phyloP scores from a whole-genome alignment of 768 basidiomycete genomes.

The Tephrocybe rancida region DNA sequence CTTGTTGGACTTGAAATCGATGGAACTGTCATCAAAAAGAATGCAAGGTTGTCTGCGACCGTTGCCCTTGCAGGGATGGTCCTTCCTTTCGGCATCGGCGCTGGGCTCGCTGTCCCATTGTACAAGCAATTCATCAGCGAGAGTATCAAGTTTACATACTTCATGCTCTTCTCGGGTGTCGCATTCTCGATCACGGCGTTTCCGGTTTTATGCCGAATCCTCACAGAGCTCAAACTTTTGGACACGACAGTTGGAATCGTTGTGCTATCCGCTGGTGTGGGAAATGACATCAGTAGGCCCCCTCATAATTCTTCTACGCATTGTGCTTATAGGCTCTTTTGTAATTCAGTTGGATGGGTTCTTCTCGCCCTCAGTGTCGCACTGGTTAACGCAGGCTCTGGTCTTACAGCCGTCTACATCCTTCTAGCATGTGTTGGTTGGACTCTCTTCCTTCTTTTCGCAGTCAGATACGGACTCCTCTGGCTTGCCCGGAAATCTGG shows the following conservation, averaged over 20 bases:
- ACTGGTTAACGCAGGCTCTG: slow-evolving; percentile 85
- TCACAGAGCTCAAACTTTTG: slow-evolving; percentile 89
- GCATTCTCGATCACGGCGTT: slow-evolving; percentile 90
- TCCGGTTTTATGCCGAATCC: slow-evolving; percentile 83
- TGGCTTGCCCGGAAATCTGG: slow-evolving; percentile 83
- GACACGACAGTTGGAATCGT: slow-evolving; percentile 93
- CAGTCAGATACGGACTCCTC: slow-evolving; percentile 58
- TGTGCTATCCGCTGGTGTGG: slow-evolving; percentile 91
- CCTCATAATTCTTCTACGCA: neutral
- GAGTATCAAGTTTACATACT: slow-evolving; percentile 76
- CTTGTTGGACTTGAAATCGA: slow-evolving; percentile 95
- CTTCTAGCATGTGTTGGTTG: slow-evolving; percentile 81
- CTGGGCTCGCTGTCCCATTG: slow-evolving; percentile 61
- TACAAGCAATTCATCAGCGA: slow-evolving; percentile 76
- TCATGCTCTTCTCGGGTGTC: slow-evolving; percentile 93
- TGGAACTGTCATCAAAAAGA: slow-evolving; percentile 71
- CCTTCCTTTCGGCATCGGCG: slow-evolving; percentile 87
- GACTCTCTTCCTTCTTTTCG: slow-evolving; percentile 74
- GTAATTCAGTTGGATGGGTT: slow-evolving; percentile 71
- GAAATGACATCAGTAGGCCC: slow-evolving; percentile 68
- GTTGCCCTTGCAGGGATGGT: slow-evolving; percentile 85
- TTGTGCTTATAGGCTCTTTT: neutral
- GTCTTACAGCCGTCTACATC: slow-evolving; percentile 84
- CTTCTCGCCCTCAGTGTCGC: slow-evolving; percentile 90
- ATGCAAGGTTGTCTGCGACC: slow-evolving; percentile 64